Evolutionary conservation across 2,329 filamentous ascomycete genomes (phyloP), one percentile per base, ranked within the genome.

Genomic region (Colletotrichum higginsianum): DNA sequence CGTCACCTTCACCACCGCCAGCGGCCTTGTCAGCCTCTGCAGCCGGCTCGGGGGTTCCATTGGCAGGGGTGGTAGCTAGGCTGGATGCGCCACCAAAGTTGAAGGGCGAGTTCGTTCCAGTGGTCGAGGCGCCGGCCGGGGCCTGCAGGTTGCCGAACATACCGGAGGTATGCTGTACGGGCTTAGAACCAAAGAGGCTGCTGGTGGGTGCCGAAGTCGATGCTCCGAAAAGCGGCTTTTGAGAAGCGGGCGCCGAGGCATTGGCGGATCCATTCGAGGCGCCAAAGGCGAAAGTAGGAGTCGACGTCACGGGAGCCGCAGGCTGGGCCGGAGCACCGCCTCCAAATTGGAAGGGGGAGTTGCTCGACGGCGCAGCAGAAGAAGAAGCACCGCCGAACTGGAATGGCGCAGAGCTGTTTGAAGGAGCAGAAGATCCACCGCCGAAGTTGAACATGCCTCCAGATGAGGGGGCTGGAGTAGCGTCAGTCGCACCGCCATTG

Each of bases 51-150:
- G 88, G 88, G 61, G 88, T 90, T 75, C 88, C 87, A 74, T 84
- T 85, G 74, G 87, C 87, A 73, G 88, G 88, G 74, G 88, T 90
- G 47, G 88, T 90, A 62, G 88, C 88, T 80, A 90, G 81, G 79
- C 88, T 90, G 72, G 88, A 90, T 75, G 87, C 87, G 76, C 87
- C 88, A 75, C 87, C 88, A 78, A 90, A 84, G 77, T 85, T 86
- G 75, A 87, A 86, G 74, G 87, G 86, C 79, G 86, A 86, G 82
- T 88, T 84, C 75, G 83, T 85, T 79, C 83, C 83, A 73, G 83
- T 84, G 77, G 82, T 84, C 73, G 83, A 84, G 62, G 81, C 80
- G 71, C 83, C 83, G 78, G 78, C 79, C 73, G 82, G 83, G 73
- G 82, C 81, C 78, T 84, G 82, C 75, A 84, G 81, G 78, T 79